phyloP scores from a whole-genome alignment of 2,329 filamentous ascomycete species.

The Trichophyton verrucosum region DNA sequence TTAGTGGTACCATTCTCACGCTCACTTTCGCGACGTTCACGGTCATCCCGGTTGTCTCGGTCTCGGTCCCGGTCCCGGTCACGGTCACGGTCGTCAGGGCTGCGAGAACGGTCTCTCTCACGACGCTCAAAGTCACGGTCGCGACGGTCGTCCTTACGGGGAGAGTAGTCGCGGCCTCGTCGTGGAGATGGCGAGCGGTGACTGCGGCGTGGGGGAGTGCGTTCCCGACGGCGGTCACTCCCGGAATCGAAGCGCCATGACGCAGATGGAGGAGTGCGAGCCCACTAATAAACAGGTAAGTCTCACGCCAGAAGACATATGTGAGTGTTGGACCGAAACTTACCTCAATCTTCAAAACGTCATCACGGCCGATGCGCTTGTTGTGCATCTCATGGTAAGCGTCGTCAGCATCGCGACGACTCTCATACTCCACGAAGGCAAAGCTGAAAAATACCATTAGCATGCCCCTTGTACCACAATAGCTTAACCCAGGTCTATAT shows the following conservation, averaged over 20 bases:
- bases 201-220: constrained; percentile 65
- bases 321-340: constrained; percentile 16
- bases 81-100: constrained; percentile 57
- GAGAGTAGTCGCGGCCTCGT: constrained; percentile 60
- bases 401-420: constrained; percentile 93
- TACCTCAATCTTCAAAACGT: constrained; percentile 96
- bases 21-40: constrained; percentile 57
- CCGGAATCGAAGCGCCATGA: constrained; percentile 98
- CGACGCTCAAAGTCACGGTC: constrained; percentile 59
- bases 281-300: constrained; percentile 56
- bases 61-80: constrained; percentile 36
- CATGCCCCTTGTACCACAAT: constrained; percentile 12
- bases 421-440: constrained; percentile 98
- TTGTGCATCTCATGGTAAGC: constrained; percentile 99
- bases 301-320: constrained; percentile 5
- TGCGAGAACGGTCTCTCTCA: constrained; percentile 62
- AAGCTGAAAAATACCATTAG: constrained; percentile 46
- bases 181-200: constrained; percentile 48
- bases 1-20: constrained; percentile 67
- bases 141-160: constrained; percentile 75
- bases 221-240: constrained; percentile 43
- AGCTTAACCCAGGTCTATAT: background rate
- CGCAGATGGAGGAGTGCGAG: constrained; percentile 89
- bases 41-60: constrained; percentile 42
- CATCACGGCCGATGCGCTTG: constrained; percentile 92